Conservation (phyloP, 2,329 filamentous ascomycete genomes). For the Sarocladium brachiariae region DNA sequence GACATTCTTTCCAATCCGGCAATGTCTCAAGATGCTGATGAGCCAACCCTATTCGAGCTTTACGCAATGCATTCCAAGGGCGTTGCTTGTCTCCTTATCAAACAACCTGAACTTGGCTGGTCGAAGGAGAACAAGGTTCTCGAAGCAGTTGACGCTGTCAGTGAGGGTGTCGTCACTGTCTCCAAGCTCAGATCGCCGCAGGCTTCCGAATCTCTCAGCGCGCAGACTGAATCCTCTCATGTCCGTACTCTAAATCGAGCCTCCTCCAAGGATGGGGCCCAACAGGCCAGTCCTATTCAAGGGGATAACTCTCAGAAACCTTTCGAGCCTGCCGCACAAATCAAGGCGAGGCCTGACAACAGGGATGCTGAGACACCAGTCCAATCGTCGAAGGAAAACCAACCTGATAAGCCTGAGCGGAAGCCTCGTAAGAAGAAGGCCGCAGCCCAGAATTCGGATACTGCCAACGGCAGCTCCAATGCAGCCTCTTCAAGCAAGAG, state of each 20-base stretch:
- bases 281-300: constrained; percentile 24
- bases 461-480: constrained; percentile 22
- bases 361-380: constrained; percentile 42
- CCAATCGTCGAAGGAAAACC: constrained; percentile 29
- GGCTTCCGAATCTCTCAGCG: constrained; percentile 31
- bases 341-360: constrained; percentile 35
- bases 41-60: constrained; percentile 80
- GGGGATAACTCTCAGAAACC: constrained; percentile 4
- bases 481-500: constrained; percentile 13
- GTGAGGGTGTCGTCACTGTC: constrained; percentile 67
- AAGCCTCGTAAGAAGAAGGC: constrained; percentile 64
- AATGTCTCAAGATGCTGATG: constrained; percentile 54
- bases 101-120: constrained; percentile 87
- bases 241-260: constrained; percentile 28
- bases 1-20: constrained; percentile 75
- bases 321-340: constrained; percentile 24
- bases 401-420: constrained; percentile 54
- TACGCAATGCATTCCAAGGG: constrained; percentile 98
- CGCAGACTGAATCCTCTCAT: constrained; percentile 22
- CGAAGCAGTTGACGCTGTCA: constrained; percentile 66
- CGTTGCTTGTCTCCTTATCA: constrained; percentile 82
- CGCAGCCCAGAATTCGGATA: constrained; percentile 18
- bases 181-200: constrained; percentile 56
- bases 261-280: constrained; percentile 23
- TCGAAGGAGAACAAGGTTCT: constrained; percentile 83